Evolutionary conservation across 2,329 filamentous ascomycete species (phyloP).

Genomic region (Pseudogymnoascus sp.): DNA sequence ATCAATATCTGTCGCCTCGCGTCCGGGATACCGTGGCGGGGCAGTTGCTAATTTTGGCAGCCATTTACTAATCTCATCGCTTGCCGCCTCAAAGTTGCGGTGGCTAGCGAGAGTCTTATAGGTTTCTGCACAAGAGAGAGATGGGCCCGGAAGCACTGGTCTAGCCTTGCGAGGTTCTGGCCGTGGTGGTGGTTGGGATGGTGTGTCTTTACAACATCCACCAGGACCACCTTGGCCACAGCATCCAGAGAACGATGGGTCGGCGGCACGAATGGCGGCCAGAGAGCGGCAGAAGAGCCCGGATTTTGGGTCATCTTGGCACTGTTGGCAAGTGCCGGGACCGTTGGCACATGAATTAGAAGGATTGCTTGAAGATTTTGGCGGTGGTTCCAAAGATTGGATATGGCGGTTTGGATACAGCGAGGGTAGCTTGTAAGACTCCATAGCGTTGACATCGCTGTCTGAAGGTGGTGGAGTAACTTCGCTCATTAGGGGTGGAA

Average conservation of each 20-base stretch:
- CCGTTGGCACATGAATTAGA: conserved; percentile 46
- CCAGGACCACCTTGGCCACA: conserved; percentile 25
- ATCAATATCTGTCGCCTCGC: conserved; percentile 67
- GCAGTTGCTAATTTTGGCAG: conserved; percentile 60
- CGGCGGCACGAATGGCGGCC: conserved; percentile 49
- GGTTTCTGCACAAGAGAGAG: conserved; percentile 65
- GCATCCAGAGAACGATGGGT: conserved; percentile 15
- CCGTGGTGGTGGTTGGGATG: conserved; percentile 23
- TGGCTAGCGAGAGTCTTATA: conserved; percentile 75
- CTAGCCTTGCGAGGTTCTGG: conserved; percentile 22
- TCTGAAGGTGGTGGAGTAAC: conserved; percentile 41
- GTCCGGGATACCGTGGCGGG: conserved; percentile 34
- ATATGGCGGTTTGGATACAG: conserved; percentile 30
- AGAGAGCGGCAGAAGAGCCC: conserved; percentile 79
- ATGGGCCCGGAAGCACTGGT: conserved; percentile 33
- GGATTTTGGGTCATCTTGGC: conserved; percentile 68
- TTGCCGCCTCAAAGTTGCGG: conserved; percentile 67
- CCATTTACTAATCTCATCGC: conserved; percentile 69
- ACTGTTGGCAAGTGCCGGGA: conserved; percentile 74
- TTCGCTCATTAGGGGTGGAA: conserved; percentile 39
- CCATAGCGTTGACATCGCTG: conserved; percentile 40
- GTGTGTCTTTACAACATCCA: conserved; percentile 54
- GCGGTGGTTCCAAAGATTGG: conserved; percentile 17
- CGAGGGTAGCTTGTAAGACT: conserved; percentile 54
- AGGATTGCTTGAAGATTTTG: conserved; percentile 31